A percentile compares a stretch with the other conserved stretches of the same genome.
Evolutionary conservation across 192 early-diverging fungal species (phyloP).

Genomic region (Coemansia sp.): DNA sequence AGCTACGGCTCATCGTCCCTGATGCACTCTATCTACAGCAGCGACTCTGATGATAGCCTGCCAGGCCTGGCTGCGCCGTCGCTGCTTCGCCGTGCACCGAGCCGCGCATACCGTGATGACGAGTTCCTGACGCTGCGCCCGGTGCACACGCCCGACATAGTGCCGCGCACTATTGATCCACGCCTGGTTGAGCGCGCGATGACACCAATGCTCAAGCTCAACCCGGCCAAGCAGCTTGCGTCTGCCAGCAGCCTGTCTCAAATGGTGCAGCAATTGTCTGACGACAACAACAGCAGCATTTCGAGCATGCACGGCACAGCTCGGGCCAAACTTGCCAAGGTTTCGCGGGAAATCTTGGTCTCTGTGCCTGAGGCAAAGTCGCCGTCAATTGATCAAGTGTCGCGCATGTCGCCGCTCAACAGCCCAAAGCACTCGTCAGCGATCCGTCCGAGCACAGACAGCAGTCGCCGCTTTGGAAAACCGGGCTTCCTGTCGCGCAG

Average conservation of each 20-base stretch:
- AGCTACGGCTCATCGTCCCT: not conserved
- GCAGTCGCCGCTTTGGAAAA: slow-evolving; percentile 13
- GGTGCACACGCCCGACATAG: slow-evolving; percentile 50
- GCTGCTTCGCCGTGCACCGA: not conserved
- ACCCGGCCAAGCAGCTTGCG: slow-evolving; percentile 13
- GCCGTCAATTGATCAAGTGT: slow-evolving; percentile 10
- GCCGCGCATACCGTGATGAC: slow-evolving; percentile 14
- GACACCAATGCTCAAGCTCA: slow-evolving; percentile 55
- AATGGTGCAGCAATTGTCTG: slow-evolving; percentile 6
- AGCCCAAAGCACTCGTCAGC: slow-evolving; percentile 22
- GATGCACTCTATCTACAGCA: not conserved
- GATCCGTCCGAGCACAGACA: slow-evolving; percentile 10
- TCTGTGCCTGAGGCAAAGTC: not conserved
- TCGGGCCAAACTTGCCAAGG: not conserved
- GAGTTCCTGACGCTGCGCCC: slow-evolving; percentile 51
- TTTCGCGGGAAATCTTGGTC: not conserved
- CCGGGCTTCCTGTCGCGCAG: slow-evolving; percentile 24
- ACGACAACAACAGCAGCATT: slow-evolving; percentile 8
- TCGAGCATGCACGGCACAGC: not conserved
- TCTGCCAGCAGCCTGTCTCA: slow-evolving; percentile 9
- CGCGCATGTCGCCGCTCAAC: slow-evolving; percentile 34
- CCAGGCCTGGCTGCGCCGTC: slow-evolving; percentile 1
- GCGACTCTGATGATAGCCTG: slow-evolving; percentile 17
- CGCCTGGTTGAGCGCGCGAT: slow-evolving; percentile 51
- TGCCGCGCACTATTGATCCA: slow-evolving; percentile 46